Percentiles rank a stretch among this genome's conserved stretches.
phyloP scores from a whole-genome alignment of 768 basidiomycete species.

The Amanita muscaria region DNA sequence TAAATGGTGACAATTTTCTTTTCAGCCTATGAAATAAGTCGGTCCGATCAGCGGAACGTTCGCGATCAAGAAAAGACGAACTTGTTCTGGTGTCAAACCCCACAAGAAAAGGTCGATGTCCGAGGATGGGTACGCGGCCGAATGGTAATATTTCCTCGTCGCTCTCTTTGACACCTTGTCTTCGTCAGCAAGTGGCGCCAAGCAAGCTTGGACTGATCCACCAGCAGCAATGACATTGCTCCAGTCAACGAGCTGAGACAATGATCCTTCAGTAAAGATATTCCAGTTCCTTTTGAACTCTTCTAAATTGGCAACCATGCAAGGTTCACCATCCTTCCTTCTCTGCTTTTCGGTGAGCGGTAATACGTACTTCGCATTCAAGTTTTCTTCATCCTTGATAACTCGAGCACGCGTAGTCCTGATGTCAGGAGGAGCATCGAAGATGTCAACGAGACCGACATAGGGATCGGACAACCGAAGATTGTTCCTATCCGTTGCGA shows the following conservation, averaged over 20 bases:
- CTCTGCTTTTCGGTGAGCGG: conserved; percentile 36
- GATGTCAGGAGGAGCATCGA: conserved; percentile 4
- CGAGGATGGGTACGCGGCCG: conserved; percentile 45
- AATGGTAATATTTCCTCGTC: conserved; percentile 51
- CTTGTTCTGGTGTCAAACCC: conserved; percentile 48
- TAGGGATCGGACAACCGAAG: conserved; percentile 1
- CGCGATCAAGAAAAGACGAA: not conserved
- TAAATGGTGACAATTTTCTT: conserved; percentile 50
- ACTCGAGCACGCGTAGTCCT: conserved; percentile 7
- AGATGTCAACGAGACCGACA: conserved; percentile 7
- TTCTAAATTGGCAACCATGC: conserved; percentile 41
- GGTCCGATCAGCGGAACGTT: not conserved
- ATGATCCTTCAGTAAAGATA: conserved; percentile 52
- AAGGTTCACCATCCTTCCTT: conserved; percentile 39
- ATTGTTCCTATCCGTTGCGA: conserved; percentile 5
- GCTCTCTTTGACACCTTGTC: conserved; percentile 45
- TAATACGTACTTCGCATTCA: conserved; percentile 22
- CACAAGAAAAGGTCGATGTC: conserved; percentile 59
- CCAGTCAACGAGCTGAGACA: conserved; percentile 53
- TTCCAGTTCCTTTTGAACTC: conserved; percentile 59
- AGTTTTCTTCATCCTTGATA: conserved; percentile 3
- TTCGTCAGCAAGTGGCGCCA: conserved; percentile 40
- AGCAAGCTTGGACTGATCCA: conserved; percentile 50
- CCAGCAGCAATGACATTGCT: conserved; percentile 57
- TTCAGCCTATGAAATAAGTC: conserved; percentile 35